phyloP scores from a whole-genome alignment of 208 protist genomes.

The Leishmania amazonensis region DNA sequence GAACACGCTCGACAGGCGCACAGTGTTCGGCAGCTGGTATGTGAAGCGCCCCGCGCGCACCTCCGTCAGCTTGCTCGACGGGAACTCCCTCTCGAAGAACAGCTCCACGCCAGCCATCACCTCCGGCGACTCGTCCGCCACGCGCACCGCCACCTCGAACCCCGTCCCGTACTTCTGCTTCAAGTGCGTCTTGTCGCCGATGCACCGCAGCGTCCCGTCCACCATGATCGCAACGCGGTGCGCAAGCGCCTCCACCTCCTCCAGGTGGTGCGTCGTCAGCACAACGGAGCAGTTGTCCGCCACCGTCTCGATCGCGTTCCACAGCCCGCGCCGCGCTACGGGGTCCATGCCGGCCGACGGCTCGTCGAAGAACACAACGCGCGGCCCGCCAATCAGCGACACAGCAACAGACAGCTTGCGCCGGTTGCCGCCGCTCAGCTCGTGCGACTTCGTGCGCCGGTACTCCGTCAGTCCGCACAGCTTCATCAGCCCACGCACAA shows the following conservation, averaged over 20 bases:
- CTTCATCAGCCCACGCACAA: conserved; percentile 40
- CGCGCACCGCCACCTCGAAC: conserved; percentile 57
- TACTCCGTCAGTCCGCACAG: conserved; percentile 53
- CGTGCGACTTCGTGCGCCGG: conserved; percentile 29
- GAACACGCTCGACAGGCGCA: conserved; percentile 48
- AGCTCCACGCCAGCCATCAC: conserved; percentile 18
- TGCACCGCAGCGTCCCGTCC: conserved; percentile 81
- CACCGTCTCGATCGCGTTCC: conserved; percentile 73
- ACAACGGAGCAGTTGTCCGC: conserved; percentile 71
- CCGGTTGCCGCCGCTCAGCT: conserved; percentile 83
- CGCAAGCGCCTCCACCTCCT: conserved; percentile 91
- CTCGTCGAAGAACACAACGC: conserved; percentile 86
- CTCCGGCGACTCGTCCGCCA: conserved; percentile 20
- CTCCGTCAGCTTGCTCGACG: conserved; percentile 37
- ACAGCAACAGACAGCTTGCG: conserved; percentile 85
- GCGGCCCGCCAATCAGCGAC: conserved; percentile 78
- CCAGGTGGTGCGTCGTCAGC: conserved; percentile 93
- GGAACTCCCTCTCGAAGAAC: conserved; percentile 47
- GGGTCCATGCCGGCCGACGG: conserved; percentile 92
- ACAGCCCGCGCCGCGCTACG: conserved; percentile 72
- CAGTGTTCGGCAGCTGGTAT: conserved; percentile 43
- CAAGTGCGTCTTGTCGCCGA: conserved; percentile 87
- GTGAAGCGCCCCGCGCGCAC: conserved; percentile 41
- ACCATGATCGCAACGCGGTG: conserved; percentile 90
- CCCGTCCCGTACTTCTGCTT: conserved; percentile 79